Evolutionary conservation across 73 alveolate species (phyloP).

Genomic region (Paramecium sexaurelia): DNA sequence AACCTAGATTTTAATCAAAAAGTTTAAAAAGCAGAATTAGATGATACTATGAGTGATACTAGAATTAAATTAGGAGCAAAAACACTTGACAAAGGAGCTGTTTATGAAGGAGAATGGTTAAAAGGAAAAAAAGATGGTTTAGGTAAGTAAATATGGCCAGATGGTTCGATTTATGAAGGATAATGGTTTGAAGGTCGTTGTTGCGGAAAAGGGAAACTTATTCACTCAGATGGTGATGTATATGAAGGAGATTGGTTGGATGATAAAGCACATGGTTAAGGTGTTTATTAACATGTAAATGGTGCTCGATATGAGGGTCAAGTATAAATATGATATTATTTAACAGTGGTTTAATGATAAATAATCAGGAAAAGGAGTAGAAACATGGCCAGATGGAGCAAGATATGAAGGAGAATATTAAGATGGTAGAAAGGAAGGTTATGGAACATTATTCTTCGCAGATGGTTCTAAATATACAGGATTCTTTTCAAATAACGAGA

Average conservation of each 20-base stretch:
- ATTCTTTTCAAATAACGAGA: neutral
- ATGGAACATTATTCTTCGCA: slow-evolving; percentile 67
- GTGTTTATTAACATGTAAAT: slow-evolving; percentile 73
- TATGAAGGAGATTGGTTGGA: slow-evolving; percentile 78
- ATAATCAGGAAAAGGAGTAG: slow-evolving; percentile 58
- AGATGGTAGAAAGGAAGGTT: slow-evolving; percentile 67
- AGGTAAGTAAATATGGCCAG: slow-evolving; percentile 81
- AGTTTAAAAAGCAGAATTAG: neutral
- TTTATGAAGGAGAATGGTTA: slow-evolving; percentile 79
- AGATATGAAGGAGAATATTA: slow-evolving; percentile 61
- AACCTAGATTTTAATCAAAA: slow-evolving; percentile 5
- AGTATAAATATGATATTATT: slow-evolving; percentile 16
- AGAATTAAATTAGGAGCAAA: neutral
- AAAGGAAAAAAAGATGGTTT: slow-evolving; percentile 77
- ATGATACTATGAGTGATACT: neutral
- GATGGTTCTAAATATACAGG: slow-evolving; percentile 71
- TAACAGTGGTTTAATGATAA: slow-evolving; percentile 43
- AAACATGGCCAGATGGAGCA: slow-evolving; percentile 68
- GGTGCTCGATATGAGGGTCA: slow-evolving; percentile 81
- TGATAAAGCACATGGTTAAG: slow-evolving; percentile 82
- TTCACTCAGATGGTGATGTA: slow-evolving; percentile 79
- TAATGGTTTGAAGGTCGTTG: slow-evolving; percentile 77
- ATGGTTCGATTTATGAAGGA: slow-evolving; percentile 84
- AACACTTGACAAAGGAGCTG: slow-evolving; percentile 42
- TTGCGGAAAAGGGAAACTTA: slow-evolving; percentile 79